phyloP scores from a whole-genome alignment of 2,329 filamentous ascomycete genomes.

The Chrysoporthe austroafricana region DNA sequence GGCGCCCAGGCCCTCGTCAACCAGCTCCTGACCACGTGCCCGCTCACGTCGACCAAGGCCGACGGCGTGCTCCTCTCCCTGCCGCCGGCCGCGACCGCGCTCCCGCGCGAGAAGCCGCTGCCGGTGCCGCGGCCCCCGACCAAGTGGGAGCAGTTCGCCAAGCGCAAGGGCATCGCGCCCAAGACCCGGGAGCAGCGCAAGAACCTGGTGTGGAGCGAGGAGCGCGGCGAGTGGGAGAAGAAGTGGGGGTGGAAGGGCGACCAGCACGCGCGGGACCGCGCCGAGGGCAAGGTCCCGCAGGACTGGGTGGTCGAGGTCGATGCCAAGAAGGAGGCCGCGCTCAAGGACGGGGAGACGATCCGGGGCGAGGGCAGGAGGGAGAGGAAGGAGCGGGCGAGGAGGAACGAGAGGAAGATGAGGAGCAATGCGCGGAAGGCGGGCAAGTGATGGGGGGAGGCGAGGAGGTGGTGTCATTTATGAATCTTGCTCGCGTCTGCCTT shows the following conservation, averaged over 20 bases:
- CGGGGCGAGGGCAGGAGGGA: constrained; percentile 66
- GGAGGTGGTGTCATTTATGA: not conserved
- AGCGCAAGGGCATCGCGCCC: constrained; percentile 93
- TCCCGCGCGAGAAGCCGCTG: constrained; percentile 92
- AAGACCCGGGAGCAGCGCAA: constrained; percentile 77
- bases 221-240: constrained; percentile 83
- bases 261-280: constrained; percentile 65
- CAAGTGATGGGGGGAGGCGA: constrained; percentile 22
- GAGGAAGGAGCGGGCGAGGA: constrained; percentile 69
- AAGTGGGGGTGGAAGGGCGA: constrained; percentile 95
- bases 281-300: constrained; percentile 57
- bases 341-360: constrained; percentile 65
- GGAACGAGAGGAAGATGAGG: constrained; percentile 72
- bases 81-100: constrained; percentile 67
- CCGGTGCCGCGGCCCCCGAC: constrained; percentile 81
- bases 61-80: constrained; percentile 78
- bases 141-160: constrained; percentile 95
- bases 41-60: constrained; percentile 67
- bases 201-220: constrained; percentile 83
- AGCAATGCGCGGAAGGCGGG: constrained; percentile 62
- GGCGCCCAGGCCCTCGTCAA: constrained; percentile 92
- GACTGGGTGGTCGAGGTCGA: constrained; percentile 95
- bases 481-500: not conserved
- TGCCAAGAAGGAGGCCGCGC: constrained; percentile 67
- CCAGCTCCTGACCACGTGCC: constrained; percentile 88